Percentiles rank a stretch among this genome's conserved stretches.
These are phyloP conservation scores for Xylariaceae sp. DNA, from an alignment of 2,329 filamentous ascomycete species.

Conservation along the genomic window DNA sequence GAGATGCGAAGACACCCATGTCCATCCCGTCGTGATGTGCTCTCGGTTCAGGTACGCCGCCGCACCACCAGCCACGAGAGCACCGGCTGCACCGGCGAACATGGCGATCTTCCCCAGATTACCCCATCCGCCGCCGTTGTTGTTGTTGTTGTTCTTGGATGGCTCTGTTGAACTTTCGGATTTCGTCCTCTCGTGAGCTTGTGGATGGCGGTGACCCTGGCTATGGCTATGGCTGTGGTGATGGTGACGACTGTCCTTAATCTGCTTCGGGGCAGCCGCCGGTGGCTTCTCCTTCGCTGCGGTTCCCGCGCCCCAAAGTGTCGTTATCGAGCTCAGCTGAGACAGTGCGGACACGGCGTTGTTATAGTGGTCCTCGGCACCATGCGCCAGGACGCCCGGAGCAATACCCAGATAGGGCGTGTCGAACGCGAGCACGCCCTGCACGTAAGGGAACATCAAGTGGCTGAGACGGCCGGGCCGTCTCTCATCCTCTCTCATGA, in stretches of 20 bases:
- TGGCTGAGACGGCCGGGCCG: slow-evolving; percentile 39
- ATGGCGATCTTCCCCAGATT: slow-evolving; percentile 81
- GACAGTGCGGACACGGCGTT: slow-evolving; percentile 65
- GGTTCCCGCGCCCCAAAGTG: slow-evolving; percentile 56
- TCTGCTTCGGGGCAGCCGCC: too few relatives aligned
- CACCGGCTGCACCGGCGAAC: slow-evolving; percentile 76
- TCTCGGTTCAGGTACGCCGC: slow-evolving; percentile 84
- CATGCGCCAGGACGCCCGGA: slow-evolving; percentile 76
- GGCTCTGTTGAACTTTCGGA: slow-evolving; percentile 4
- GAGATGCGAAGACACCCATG: slow-evolving; percentile 84
- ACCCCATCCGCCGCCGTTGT: slow-evolving; percentile 52
- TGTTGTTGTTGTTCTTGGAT: slow-evolving; percentile 11
- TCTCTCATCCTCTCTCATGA: slow-evolving; percentile 46
- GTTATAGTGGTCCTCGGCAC: slow-evolving; percentile 81
- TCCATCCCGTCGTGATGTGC: slow-evolving; percentile 67
- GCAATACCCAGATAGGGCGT: slow-evolving; percentile 84
- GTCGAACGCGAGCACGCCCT: slow-evolving; percentile 87
- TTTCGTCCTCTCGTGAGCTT: slow-evolving; percentile 29
- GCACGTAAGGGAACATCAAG: slow-evolving; percentile 90
- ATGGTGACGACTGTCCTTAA: too few relatives aligned
- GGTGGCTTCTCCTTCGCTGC: slow-evolving; percentile 31
- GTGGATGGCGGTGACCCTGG: background rate
- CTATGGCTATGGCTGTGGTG: too few relatives aligned
- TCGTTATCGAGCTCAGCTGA: slow-evolving; percentile 59
- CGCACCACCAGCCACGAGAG: slow-evolving; percentile 74